phyloP scores from a whole-genome alignment of 805 yeast species.

The Kluyveromyces dobzhanskii region DNA sequence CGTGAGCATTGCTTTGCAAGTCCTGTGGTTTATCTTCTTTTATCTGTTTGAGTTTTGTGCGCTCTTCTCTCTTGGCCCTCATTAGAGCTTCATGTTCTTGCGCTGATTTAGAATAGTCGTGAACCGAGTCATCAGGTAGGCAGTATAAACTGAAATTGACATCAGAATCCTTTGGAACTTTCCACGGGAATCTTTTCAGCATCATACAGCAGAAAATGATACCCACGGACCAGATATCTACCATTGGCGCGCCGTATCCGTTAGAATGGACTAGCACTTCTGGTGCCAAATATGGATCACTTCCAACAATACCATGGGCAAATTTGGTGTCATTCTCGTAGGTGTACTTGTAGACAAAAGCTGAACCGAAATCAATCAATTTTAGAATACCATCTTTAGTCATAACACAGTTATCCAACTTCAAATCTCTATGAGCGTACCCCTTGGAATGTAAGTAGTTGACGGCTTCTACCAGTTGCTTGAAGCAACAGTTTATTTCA shows the following conservation, averaged over 20 bases:
- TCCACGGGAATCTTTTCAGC: conserved; percentile 80
- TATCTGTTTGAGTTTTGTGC: conserved; percentile 9
- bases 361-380: conserved; percentile 76
- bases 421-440: conserved; percentile 74
- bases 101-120: conserved; percentile 67
- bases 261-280: conserved; percentile 50
- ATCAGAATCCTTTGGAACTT: conserved; percentile 63
- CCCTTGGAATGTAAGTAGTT: conserved; percentile 70
- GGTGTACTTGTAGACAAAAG: conserved; percentile 75
- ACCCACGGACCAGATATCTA: conserved; percentile 80
- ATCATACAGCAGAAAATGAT: conserved; percentile 85
- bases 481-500: conserved; percentile 74
- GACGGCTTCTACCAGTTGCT: conserved; percentile 67
- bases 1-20: conserved; percentile 4
- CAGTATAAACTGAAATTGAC: conserved; percentile 61
- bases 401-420: conserved; percentile 76
- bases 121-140: conserved; percentile 63
- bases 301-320: conserved; percentile 74
- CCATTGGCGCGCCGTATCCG: conserved; percentile 67
- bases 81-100: conserved; percentile 60
- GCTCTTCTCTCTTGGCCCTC: conserved; percentile 33
- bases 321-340: conserved; percentile 49
- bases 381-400: conserved; percentile 66
- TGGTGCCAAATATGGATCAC: conserved; percentile 83
- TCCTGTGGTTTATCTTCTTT: conserved; percentile 4